Evolutionary conservation across 805 yeast genomes (phyloP).

Genomic region (Metschnikowia chrysomelidarum): DNA sequence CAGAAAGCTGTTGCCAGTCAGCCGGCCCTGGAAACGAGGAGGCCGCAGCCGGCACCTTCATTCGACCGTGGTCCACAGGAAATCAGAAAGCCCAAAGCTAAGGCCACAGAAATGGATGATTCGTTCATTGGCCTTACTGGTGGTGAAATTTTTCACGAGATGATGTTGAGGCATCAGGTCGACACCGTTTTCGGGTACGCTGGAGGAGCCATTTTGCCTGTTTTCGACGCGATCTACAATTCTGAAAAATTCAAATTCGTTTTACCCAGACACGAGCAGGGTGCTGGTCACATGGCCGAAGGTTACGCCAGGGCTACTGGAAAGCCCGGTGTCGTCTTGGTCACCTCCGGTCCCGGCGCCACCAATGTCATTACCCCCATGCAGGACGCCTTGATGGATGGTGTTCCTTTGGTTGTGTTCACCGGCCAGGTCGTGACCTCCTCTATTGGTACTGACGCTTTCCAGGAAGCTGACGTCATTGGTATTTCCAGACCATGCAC

Average conservation of each 20-base stretch:
- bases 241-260: constrained; percentile 86
- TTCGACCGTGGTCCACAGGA: constrained; percentile 37
- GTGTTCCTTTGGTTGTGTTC: constrained; percentile 95
- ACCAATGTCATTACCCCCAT: constrained; percentile 97
- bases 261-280: constrained; percentile 96
- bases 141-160: constrained; percentile 97
- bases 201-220: constrained; percentile 98
- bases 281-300: constrained; percentile 99
- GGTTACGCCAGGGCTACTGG: constrained; percentile 96
- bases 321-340: constrained; percentile 95
- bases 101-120: constrained; percentile 57
- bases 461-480: constrained; percentile 98
- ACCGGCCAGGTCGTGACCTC: constrained; percentile 96
- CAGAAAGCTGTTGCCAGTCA: constrained; percentile 29
- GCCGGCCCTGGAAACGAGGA: constrained; percentile 20
- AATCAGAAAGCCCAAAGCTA: constrained; percentile 6
- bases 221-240: constrained; percentile 93
- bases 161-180: constrained; percentile 95
- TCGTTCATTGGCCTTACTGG: constrained; percentile 96
- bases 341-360: constrained; percentile 99
- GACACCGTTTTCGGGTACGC: constrained; percentile 97
- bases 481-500: constrained; percentile 98
- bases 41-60: constrained; percentile 52
- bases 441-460: constrained; percentile 97
- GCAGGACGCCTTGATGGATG: constrained; percentile 97